Evolutionary conservation across 768 basidiomycete species (phyloP).

Genomic region (Russula vinacea): DNA sequence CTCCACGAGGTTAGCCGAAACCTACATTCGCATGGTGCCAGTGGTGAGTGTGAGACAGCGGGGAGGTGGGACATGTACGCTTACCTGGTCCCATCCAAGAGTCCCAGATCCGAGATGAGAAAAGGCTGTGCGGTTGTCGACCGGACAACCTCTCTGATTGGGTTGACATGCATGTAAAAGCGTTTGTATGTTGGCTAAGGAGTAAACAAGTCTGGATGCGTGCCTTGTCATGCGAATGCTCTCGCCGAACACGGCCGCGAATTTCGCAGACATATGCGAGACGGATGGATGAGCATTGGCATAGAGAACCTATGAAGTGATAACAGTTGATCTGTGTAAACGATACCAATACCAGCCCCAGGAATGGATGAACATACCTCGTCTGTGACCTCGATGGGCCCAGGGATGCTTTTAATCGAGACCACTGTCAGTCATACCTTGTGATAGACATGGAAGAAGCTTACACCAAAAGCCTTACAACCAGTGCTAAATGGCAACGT

Average conservation of each 20-base stretch:
- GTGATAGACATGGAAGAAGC: neutral
- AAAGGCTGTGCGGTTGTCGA: slow-evolving; percentile 83
- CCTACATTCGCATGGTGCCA: slow-evolving; percentile 46
- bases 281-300: slow-evolving; percentile 92
- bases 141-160: slow-evolving; percentile 64
- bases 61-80: slow-evolving; percentile 28
- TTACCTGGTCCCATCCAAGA: slow-evolving; percentile 91
- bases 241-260: slow-evolving; percentile 84
- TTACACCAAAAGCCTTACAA: slow-evolving; percentile 33
- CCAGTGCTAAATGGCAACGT: neutral
- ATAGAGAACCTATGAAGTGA: slow-evolving; percentile 60
- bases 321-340: neutral
- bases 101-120: slow-evolving; percentile 94
- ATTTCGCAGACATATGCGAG: slow-evolving; percentile 86
- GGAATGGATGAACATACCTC: slow-evolving; percentile 41
- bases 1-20: slow-evolving; percentile 87
- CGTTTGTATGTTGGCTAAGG: slow-evolving; percentile 10
- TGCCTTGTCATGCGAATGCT: slow-evolving; percentile 81
- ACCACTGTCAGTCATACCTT: slow-evolving; percentile 28
- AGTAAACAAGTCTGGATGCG: slow-evolving; percentile 28
- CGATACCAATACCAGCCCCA: neutral
- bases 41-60: neutral
- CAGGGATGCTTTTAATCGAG: slow-evolving; percentile 41
- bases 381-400: slow-evolving; percentile 60
- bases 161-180: slow-evolving; percentile 5